phyloP scores from a whole-genome alignment of 202 grass and related monocot species.

The Zizania palustris region DNA sequence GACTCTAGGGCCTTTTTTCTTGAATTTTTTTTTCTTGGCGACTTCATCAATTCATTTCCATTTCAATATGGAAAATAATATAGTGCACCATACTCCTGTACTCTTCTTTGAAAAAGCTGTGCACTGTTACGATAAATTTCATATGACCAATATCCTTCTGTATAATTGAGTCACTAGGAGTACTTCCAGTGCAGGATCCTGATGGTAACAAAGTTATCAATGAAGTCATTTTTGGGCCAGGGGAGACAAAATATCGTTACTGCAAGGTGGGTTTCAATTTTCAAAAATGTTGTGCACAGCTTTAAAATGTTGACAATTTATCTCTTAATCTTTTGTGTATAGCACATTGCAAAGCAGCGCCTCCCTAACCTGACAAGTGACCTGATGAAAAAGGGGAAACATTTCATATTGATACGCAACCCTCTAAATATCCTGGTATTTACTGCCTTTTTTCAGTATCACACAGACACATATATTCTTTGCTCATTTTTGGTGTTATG shows the following conservation, averaged over 20 bases:
- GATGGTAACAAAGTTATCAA: conserved; percentile 85
- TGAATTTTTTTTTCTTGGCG: not conserved
- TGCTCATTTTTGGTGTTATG: not conserved
- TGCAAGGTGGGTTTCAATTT: conserved; percentile 68
- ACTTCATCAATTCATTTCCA: not conserved
- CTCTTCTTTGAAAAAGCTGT: not conserved
- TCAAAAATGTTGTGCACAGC: not conserved
- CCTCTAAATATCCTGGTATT: conserved; percentile 90
- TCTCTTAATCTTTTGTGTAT: conserved; percentile 23
- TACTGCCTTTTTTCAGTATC: conserved; percentile 10
- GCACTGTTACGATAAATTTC: not conserved
- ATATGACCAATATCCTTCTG: conserved; percentile 5
- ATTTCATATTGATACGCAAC: conserved; percentile 95
- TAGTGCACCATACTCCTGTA: not conserved
- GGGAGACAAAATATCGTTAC: conserved; percentile 74
- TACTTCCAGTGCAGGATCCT: conserved; percentile 64
- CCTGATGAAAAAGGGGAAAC: conserved; percentile 92
- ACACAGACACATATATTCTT: not conserved
- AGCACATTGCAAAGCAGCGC: conserved; percentile 93
- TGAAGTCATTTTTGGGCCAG: conserved; percentile 84
- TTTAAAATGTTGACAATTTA: conserved; percentile 19
- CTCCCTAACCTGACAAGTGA: conserved; percentile 68
- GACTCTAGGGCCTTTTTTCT: not conserved
- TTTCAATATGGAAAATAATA: not conserved
- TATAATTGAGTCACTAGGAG: conserved; percentile 13